A percentile compares a stretch with the other conserved stretches of the same genome.
Evolutionary conservation across 1,284 basidiomycete species (phyloP).

Genomic region (Tilletia indica): DNA sequence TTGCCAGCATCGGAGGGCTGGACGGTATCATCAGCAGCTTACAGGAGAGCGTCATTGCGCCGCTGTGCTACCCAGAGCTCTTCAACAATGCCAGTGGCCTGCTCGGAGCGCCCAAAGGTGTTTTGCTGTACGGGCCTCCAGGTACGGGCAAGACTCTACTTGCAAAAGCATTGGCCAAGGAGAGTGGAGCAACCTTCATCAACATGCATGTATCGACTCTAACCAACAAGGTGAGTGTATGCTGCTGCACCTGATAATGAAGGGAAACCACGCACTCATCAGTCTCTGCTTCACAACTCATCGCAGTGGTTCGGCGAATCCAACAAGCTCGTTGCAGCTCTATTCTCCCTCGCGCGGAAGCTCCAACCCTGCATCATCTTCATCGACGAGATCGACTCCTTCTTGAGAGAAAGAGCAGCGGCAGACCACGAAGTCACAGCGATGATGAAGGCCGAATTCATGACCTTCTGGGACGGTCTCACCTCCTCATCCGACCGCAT

Average conservation of each 20-base stretch:
- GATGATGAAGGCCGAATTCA: slow-evolving; percentile 99
- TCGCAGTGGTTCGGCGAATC: slow-evolving; percentile 97
- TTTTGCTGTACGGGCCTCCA: slow-evolving; percentile 59
- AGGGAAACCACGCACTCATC: neutral
- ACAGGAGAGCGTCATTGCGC: slow-evolving; percentile 93
- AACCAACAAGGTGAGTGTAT: slow-evolving; percentile 56
- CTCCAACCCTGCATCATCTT: slow-evolving; percentile 76
- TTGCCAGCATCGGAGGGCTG: slow-evolving; percentile 80
- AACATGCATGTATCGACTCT: slow-evolving; percentile 61
- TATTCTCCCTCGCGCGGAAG: slow-evolving; percentile 73
- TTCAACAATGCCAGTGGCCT: slow-evolving; percentile 67
- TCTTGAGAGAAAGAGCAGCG: slow-evolving; percentile 78
- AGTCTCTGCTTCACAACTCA: slow-evolving; percentile 67
- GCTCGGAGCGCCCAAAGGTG: slow-evolving; percentile 63
- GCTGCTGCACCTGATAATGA: too few relatives aligned
- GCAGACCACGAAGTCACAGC: slow-evolving; percentile 96
- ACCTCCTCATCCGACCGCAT: slow-evolving; percentile 76
- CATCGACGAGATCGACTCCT: slow-evolving; percentile 81
- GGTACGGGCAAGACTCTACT: slow-evolving; percentile 59
- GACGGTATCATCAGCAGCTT: slow-evolving; percentile 87
- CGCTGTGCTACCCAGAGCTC: slow-evolving; percentile 84
- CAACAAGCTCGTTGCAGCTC: slow-evolving; percentile 85
- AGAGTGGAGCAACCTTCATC: slow-evolving; percentile 88
- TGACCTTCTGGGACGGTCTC: slow-evolving; percentile 99
- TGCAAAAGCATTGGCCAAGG: slow-evolving; percentile 63